phyloP scores from a whole-genome alignment of 768 basidiomycete genomes.

The Dacryopinax primogenitus region DNA sequence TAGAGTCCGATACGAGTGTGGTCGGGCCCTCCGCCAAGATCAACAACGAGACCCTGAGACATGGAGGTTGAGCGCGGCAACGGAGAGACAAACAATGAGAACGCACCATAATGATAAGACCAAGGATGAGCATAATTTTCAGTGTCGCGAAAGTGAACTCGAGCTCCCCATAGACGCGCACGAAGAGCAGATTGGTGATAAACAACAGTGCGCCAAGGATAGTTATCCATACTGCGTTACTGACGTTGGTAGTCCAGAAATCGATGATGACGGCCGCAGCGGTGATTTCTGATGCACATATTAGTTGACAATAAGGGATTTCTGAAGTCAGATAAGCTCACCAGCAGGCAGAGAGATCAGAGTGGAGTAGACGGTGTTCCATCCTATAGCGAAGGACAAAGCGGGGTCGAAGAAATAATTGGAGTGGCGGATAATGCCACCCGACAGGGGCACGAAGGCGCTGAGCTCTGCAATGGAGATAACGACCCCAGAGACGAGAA shows the following conservation, averaged over 20 bases:
- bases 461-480: constrained; percentile 23
- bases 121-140: constrained; percentile 29
- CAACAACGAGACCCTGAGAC: constrained; percentile 8
- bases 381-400: constrained; percentile 45
- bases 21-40: constrained; percentile 7
- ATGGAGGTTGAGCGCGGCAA: neutral
- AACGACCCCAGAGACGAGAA: constrained; percentile 26
- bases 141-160: constrained; percentile 30
- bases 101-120: constrained; percentile 26
- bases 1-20: constrained; percentile 10
- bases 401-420: constrained; percentile 43
- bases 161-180: constrained; percentile 19
- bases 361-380: constrained; percentile 1
- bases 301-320: neutral
- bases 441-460: neutral
- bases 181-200: constrained; percentile 19
- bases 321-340: neutral
- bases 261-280: constrained; percentile 56
- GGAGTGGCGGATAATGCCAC: constrained; percentile 38
- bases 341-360: neutral
- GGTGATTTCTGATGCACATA: constrained; percentile 39
- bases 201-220: constrained; percentile 24
- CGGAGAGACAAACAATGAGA: neutral
- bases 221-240: constrained; percentile 26
- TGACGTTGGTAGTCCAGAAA: constrained; percentile 48